phyloP scores from a whole-genome alignment of 2,329 filamentous ascomycete genomes.

The Blastomyces percursus region DNA sequence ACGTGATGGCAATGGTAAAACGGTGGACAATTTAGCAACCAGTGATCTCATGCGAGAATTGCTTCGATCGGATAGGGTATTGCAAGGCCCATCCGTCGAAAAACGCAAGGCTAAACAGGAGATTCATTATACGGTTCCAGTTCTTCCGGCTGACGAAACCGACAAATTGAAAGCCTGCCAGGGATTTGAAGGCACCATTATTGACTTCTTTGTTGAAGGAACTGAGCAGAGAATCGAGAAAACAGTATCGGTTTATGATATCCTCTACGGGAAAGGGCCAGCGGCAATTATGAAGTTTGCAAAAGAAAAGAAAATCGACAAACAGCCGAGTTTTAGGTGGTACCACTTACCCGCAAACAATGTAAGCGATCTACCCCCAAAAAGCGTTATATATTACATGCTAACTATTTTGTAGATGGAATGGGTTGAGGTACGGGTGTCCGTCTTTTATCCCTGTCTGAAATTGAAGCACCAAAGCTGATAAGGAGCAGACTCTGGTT shows the following conservation, averaged over 20 bases:
- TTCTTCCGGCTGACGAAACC: constrained; percentile 1
- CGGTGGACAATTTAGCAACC: constrained; percentile 6
- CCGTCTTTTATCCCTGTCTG: background rate
- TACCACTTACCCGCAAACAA: constrained; percentile 9
- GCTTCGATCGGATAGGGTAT: constrained; percentile 7
- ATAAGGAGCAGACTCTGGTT: constrained; percentile 1
- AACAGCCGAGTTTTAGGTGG: constrained; percentile 5
- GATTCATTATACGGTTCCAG: background rate
- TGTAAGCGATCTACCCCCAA: background rate
- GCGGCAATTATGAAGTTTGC: constrained; percentile 5
- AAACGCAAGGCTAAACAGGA: background rate
- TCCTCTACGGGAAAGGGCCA: constrained; percentile 6
- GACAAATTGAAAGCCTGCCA: constrained; percentile 5
- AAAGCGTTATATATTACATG: background rate
- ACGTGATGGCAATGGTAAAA: constrained; percentile 5
- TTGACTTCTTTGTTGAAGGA: constrained; percentile 5
- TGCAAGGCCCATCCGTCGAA: constrained; percentile 8
- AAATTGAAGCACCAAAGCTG: background rate
- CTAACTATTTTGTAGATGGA: constrained; percentile 7
- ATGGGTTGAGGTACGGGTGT: constrained; percentile 6
- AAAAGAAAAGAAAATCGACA: constrained; percentile 2
- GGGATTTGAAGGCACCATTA: constrained; percentile 4
- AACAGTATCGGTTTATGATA: constrained; percentile 2
- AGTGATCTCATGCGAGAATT: constrained; percentile 3
- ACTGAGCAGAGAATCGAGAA: constrained; percentile 5